Evolutionary conservation across 2,329 filamentous ascomycete species (phyloP), one percentile per base, ranked within the genome.

Genomic region (Hypoxylon sp.): DNA sequence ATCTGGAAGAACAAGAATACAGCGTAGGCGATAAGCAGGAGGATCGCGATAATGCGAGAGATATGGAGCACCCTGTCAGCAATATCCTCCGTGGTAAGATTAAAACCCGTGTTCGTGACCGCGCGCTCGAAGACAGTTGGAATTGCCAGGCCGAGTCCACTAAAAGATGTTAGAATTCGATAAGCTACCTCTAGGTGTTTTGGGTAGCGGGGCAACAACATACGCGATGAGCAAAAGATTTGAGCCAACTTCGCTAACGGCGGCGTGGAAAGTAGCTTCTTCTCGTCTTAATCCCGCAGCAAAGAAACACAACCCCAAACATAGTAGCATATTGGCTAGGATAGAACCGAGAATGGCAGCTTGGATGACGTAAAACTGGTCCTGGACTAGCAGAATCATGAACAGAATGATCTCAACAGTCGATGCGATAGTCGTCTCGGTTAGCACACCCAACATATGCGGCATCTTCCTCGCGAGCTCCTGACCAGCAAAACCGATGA

Each of bases 331-430:
- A 32, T 93, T 97, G 11, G 93, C 93, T 34, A 97, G 79, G 48
- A 97, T 91, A 0, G 92, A 95, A 36, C 93, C 93, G 0, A 97
- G 81, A 60, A 97, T 94, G 25, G 93, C 93, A 58, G 92, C 92
- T 75, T 93, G 89, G 73, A 97, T 93, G 72, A 96, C 91, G n/a
- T 86, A 84, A 65, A 91, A 89, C 77, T 82, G 79, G 56, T 83
- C 71, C 1, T 82, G 79, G 10, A 77, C 78, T 3, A 96, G 84
- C 48, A 97, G 81, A 2, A 94, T 87, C 83, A 95, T 91, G 80
- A 97, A 96, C 30, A 97, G 82, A 50, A 97, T 87, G 62, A 97
- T 90, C 76, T 97, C 93, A 57, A 96, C 92, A 9, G 94, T 80
- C 0, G 91, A 92, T 2, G 91, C 92, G 56, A 94, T 77, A 0